Conservation (phyloP, 2,329 filamentous ascomycete species). For the Ophiostoma sp. region DNA sequence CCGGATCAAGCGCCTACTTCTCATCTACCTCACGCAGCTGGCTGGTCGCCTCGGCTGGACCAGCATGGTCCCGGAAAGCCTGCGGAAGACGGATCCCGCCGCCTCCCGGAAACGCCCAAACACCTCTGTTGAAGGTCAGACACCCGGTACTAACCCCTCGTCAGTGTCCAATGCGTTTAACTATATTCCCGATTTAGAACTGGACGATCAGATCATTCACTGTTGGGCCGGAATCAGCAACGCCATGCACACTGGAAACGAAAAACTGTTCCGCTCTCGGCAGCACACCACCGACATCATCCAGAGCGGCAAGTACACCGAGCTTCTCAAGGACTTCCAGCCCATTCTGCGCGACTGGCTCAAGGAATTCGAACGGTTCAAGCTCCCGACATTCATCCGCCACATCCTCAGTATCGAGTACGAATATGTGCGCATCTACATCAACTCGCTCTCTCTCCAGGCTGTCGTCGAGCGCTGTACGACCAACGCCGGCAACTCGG, state of each 20-base stretch:
- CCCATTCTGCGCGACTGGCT: slow-evolving; percentile 75
- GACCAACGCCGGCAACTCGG: slow-evolving; percentile 42
- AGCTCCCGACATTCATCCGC: slow-evolving; percentile 58
- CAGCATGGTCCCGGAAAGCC: slow-evolving; percentile 76
- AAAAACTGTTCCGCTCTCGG: slow-evolving; percentile 79
- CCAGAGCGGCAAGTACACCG: slow-evolving; percentile 75
- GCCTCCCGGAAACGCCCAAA: slow-evolving; percentile 34
- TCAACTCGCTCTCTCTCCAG: slow-evolving; percentile 90
- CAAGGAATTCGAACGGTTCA: slow-evolving; percentile 72
- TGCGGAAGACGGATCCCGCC: slow-evolving; percentile 54
- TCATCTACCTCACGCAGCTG: slow-evolving; percentile 91
- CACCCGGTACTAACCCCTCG: slow-evolving; percentile 54
- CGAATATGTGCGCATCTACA: slow-evolving; percentile 88
- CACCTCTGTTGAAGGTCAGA: slow-evolving; percentile 39
- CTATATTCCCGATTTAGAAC: slow-evolving; percentile 60
- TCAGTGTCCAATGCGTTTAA: slow-evolving; percentile 55
- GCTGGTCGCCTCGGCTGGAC: slow-evolving; percentile 87
- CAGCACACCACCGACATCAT: slow-evolving; percentile 86
- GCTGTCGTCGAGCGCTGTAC: slow-evolving; percentile 92
- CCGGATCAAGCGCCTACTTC: slow-evolving; percentile 76
- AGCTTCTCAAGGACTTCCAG: slow-evolving; percentile 73
- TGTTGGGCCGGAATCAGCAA: slow-evolving; percentile 93
- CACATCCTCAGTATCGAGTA: slow-evolving; percentile 91
- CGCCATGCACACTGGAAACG: slow-evolving; percentile 85
- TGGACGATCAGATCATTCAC: slow-evolving; percentile 67